These are phyloP conservation scores for Rosa hybrid DNA, from an alignment of 331 rosid genomes.

Conservation along the genomic window DNA sequence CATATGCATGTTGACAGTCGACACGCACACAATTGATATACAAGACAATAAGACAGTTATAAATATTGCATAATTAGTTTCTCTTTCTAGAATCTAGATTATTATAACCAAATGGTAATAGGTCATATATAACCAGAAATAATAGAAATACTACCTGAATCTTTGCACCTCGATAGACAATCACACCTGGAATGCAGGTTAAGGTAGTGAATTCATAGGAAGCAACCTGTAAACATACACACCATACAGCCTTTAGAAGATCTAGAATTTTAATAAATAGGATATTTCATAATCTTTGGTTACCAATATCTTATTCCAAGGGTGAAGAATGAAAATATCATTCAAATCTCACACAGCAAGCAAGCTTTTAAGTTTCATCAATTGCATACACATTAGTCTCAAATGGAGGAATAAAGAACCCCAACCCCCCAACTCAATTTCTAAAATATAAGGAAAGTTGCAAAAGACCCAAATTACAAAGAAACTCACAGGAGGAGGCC, in stretches of 20 bases:
- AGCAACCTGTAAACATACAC: constrained; percentile 70
- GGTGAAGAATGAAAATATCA: constrained; percentile 12
- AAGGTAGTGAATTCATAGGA: constrained; percentile 96
- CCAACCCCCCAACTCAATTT: neutral
- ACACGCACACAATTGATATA: too few species aligned
- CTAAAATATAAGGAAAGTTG: neutral
- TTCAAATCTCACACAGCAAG: constrained; percentile 8
- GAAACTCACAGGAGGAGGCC: neutral
- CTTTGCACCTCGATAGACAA: constrained; percentile 89
- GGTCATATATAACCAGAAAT: neutral
- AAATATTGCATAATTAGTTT: constrained; percentile 1
- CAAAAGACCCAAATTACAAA: neutral
- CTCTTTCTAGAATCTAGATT: constrained; percentile 7
- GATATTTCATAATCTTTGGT: neutral
- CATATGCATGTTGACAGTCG: too few species aligned
- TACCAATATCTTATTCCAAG: neutral
- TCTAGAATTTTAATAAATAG: neutral
- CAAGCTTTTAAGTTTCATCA: constrained; percentile 2
- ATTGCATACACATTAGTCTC: neutral
- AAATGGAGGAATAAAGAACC: neutral
- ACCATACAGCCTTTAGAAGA: constrained; percentile 27
- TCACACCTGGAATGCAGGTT: constrained; percentile 98
- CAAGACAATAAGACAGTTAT: neutral
- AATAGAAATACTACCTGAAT: constrained; percentile 65
- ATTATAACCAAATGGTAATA: neutral